Conservation (phyloP, 352 stramenopile species). For the Globisporangium carolinianum region DNA sequence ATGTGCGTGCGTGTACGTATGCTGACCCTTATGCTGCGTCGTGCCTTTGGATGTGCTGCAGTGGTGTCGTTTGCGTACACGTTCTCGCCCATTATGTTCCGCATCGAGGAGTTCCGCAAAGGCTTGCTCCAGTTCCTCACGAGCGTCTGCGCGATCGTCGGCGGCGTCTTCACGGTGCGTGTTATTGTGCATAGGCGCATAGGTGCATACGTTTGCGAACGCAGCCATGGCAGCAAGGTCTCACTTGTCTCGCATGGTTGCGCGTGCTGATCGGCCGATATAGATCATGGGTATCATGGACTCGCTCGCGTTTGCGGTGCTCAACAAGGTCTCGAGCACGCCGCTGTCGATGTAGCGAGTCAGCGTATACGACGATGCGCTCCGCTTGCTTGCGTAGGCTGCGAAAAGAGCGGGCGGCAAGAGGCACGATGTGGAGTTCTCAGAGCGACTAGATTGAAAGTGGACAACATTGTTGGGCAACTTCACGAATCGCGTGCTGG, state of each 20-base stretch:
- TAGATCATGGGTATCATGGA: conserved; percentile 73
- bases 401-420: too few species aligned
- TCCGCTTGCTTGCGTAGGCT: background rate
- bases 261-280: background rate
- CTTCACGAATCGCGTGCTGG: too few species aligned
- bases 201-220: too few species aligned
- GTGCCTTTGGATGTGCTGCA: conserved; percentile 13
- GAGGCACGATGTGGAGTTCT: too few species aligned
- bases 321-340: conserved; percentile 40
- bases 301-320: conserved; percentile 43
- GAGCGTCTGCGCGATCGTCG: conserved; percentile 89
- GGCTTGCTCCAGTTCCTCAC: conserved; percentile 89
- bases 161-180: conserved; percentile 86
- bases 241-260: background rate
- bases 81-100: conserved; percentile 94
- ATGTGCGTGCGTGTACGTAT: conserved; percentile 9
- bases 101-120: conserved; percentile 91
- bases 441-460: too few species aligned
- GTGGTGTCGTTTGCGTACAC: conserved; percentile 97
- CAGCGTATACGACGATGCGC: too few species aligned
- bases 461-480: too few species aligned
- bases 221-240: conserved; percentile 1
- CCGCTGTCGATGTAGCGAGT: conserved; percentile 27
- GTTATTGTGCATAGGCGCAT: background rate
- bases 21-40: conserved; percentile 4